Conservation (phyloP, 345 rosid genomes). For the Ailanthus altissimus region DNA sequence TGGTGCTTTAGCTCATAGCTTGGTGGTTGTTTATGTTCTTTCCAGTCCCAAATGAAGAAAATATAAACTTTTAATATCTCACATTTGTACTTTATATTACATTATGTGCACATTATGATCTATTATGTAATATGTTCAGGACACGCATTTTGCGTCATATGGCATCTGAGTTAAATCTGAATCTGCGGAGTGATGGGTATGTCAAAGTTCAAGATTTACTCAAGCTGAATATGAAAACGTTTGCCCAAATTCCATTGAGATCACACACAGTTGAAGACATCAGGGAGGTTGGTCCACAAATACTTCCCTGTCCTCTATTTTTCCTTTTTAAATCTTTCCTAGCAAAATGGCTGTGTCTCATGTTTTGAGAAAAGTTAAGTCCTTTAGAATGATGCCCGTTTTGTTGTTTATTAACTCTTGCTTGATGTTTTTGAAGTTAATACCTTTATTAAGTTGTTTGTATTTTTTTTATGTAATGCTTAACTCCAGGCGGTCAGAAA, state of each 20-base stretch:
- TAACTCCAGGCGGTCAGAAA: slow-evolving; percentile 66
- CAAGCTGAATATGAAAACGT: slow-evolving; percentile 66
- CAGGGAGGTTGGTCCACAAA: slow-evolving; percentile 56
- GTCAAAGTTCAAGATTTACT: slow-evolving; percentile 77
- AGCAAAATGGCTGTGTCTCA: background rate
- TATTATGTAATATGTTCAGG: slow-evolving; percentile 32
- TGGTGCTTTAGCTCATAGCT: background rate
- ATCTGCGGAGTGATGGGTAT: slow-evolving; percentile 78
- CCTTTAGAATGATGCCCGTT: background rate
- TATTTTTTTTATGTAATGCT: slow-evolving; percentile 7
- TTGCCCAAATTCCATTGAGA: slow-evolving; percentile 61
- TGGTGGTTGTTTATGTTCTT: background rate
- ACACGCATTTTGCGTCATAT: slow-evolving; percentile 75
- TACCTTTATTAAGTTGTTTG: background rate
- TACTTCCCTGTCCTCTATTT: background rate
- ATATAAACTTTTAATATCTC: background rate
- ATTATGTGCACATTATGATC: background rate
- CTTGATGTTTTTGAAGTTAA: background rate
- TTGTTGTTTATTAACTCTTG: too few species aligned
- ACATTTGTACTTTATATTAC: background rate
- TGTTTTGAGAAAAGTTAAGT: background rate
- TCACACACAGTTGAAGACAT: slow-evolving; percentile 75
- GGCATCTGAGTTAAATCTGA: slow-evolving; percentile 72
- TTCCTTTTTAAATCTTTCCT: background rate
- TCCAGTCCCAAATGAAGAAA: background rate